Percentiles rank a stretch among this genome's conserved stretches.
Conservation (phyloP, 768 basidiomycete genomes). For the Collybia mongolica region DNA sequence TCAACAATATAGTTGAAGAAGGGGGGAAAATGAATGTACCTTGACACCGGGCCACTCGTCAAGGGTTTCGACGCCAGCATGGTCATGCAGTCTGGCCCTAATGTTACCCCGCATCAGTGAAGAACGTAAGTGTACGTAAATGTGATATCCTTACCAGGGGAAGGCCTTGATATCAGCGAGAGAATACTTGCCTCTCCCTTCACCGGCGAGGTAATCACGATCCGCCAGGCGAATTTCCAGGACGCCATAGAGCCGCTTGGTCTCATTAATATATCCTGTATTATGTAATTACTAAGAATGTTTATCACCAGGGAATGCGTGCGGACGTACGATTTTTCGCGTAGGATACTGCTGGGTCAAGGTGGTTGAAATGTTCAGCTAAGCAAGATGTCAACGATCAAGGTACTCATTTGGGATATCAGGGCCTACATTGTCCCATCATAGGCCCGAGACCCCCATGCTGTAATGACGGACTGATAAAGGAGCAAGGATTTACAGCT, state of each 20-base stretch:
- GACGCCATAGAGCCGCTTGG: slow-evolving; percentile 77
- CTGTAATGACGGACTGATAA: slow-evolving; percentile 27
- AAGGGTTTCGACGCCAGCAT: slow-evolving; percentile 30
- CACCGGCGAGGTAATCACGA: slow-evolving; percentile 78
- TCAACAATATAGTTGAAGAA: too few relatives aligned
- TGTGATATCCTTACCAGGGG: slow-evolving; percentile 47
- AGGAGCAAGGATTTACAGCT: background rate
- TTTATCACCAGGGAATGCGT: too few relatives aligned
- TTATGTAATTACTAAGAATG: background rate
- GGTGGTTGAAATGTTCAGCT: slow-evolving; percentile 67
- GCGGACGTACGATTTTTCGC: slow-evolving; percentile 52
- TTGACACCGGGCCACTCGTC: slow-evolving; percentile 19
- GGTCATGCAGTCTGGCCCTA: slow-evolving; percentile 54
- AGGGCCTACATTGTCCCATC: slow-evolving; percentile 61
- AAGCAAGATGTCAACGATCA: background rate
- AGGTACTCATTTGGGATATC: background rate
- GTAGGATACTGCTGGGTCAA: slow-evolving; percentile 67
- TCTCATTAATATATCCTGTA: slow-evolving; percentile 76
- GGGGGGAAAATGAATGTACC: slow-evolving; percentile 1
- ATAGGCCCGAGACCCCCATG: slow-evolving; percentile 85
- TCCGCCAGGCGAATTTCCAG: slow-evolving; percentile 70
- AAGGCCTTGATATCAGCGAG: slow-evolving; percentile 73
- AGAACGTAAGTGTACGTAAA: background rate
- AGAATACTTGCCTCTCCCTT: slow-evolving; percentile 63
- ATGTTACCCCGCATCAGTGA: too few relatives aligned